Conservation (phyloP, 2,329 filamentous ascomycete genomes). For the Onygenales sp. region DNA sequence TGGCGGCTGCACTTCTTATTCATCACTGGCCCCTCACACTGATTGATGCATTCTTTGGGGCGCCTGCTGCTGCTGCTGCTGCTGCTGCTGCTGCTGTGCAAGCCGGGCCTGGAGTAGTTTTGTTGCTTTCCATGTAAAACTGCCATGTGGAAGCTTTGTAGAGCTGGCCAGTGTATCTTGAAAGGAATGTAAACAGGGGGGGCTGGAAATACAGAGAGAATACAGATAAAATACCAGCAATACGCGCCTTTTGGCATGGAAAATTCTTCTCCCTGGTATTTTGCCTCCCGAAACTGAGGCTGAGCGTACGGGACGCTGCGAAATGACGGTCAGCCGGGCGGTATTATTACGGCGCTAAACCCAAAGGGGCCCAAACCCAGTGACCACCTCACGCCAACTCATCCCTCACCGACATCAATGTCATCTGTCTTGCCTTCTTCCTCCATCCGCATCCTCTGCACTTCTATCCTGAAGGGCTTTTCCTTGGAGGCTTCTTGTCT, state of each 20-base stretch:
- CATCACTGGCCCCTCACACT: not conserved
- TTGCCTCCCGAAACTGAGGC: too few species aligned
- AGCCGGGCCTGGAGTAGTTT: not conserved
- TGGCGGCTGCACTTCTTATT: too few species aligned
- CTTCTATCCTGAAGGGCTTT: not conserved
- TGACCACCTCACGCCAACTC: constrained; percentile 2
- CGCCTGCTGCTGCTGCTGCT: too few species aligned
- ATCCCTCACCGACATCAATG: constrained; percentile 7
- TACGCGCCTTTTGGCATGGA: too few species aligned
- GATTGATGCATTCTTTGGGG: not conserved
- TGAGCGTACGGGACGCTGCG: too few species aligned
- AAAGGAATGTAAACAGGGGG: too few species aligned
- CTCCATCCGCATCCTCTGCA: not conserved
- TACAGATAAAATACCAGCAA: too few species aligned
- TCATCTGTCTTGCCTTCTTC: constrained; percentile 2
- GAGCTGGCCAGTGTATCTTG: too few species aligned
- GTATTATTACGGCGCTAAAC: not conserved
- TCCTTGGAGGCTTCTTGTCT: not conserved
- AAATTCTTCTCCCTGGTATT: too few species aligned
- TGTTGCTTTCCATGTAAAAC: too few species aligned
- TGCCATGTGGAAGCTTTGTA: too few species aligned
- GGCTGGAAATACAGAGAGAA: too few species aligned
- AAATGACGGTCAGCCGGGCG: not conserved
- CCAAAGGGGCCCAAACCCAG: not conserved
- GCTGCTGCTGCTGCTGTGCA: not conserved